phyloP scores from a whole-genome alignment of 768 basidiomycete species.

The Holtermannia corniformis region DNA sequence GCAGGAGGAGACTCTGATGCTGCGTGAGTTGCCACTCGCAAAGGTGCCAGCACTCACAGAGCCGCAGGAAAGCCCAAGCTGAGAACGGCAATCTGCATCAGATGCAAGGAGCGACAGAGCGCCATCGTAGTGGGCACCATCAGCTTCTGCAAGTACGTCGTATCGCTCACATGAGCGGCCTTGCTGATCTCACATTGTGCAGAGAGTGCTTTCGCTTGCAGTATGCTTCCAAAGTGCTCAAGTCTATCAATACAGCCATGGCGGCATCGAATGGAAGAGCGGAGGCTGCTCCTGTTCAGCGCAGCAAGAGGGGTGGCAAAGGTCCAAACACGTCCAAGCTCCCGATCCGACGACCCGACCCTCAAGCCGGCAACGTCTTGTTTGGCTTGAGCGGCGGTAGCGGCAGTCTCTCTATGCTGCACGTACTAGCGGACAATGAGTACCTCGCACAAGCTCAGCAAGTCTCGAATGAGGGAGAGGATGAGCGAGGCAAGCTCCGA shows the following conservation, averaged over 20 bases:
- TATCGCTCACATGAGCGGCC: background rate
- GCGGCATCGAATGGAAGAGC: slow-evolving; percentile 17
- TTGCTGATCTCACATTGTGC: background rate
- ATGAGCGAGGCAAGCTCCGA: slow-evolving; percentile 28
- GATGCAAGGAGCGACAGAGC: slow-evolving; percentile 26
- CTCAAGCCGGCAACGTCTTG: slow-evolving; percentile 22
- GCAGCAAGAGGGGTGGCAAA: background rate
- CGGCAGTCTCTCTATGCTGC: slow-evolving; percentile 32
- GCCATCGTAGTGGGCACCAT: slow-evolving; percentile 24
- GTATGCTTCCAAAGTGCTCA: slow-evolving; percentile 12
- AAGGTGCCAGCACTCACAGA: background rate
- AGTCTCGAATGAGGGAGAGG: slow-evolving; percentile 12
- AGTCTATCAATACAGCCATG: slow-evolving; percentile 11
- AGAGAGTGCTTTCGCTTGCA: background rate
- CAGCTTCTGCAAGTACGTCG: slow-evolving; percentile 27
- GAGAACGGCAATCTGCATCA: slow-evolving; percentile 22
- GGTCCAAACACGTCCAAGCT: background rate
- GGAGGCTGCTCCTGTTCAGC: too few relatives aligned
- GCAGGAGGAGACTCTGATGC: slow-evolving; percentile 29
- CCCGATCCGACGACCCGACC: slow-evolving; percentile 11
- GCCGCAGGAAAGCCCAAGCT: slow-evolving; percentile 9
- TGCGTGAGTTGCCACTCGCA: slow-evolving; percentile 14
- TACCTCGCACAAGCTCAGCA: slow-evolving; percentile 18
- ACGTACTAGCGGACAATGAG: slow-evolving; percentile 14
- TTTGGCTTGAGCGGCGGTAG: slow-evolving; percentile 32